Evolutionary conservation across 208 protist species (phyloP).

Genomic region (Lotmaria passim): DNA sequence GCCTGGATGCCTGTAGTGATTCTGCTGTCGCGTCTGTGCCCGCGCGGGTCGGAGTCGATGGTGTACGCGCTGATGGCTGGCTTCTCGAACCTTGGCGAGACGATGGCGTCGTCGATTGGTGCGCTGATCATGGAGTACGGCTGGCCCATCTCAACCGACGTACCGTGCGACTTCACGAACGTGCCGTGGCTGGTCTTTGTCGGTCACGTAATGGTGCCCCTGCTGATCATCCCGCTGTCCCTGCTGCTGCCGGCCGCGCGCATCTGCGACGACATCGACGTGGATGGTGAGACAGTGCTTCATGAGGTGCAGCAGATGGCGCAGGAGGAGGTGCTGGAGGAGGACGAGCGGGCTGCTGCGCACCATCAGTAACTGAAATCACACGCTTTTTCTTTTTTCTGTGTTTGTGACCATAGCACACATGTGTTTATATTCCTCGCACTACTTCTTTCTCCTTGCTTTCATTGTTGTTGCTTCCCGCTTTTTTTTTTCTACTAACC

Average conservation of each 20-base stretch:
- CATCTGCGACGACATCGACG: slow-evolving; percentile 61
- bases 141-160: slow-evolving; percentile 39
- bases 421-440: too few species aligned
- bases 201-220: slow-evolving; percentile 52
- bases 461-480: too few species aligned
- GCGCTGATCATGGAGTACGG: slow-evolving; percentile 51
- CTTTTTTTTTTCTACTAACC: too few species aligned
- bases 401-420: too few species aligned
- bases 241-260: slow-evolving; percentile 61
- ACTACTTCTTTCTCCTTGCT: too few species aligned
- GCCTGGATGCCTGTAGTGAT: slow-evolving; percentile 75
- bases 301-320: too few species aligned
- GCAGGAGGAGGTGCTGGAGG: too few species aligned
- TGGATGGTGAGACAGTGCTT: slow-evolving; percentile 46
- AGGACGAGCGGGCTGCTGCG: too few species aligned
- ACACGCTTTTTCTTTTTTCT: too few species aligned
- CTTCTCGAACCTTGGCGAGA: slow-evolving; percentile 70
- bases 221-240: slow-evolving; percentile 60
- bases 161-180: slow-evolving; percentile 76
- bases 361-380: too few species aligned
- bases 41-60: slow-evolving; percentile 73
- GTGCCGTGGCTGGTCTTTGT: slow-evolving; percentile 55
- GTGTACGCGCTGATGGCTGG: slow-evolving; percentile 80
- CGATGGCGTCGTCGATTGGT: slow-evolving; percentile 43
- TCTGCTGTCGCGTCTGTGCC: slow-evolving; percentile 79